A percentile compares a stretch with the other conserved stretches of the same genome.
Evolutionary conservation across 441 rosid species (phyloP).

Genomic region (Erodium chrysanthum): DNA sequence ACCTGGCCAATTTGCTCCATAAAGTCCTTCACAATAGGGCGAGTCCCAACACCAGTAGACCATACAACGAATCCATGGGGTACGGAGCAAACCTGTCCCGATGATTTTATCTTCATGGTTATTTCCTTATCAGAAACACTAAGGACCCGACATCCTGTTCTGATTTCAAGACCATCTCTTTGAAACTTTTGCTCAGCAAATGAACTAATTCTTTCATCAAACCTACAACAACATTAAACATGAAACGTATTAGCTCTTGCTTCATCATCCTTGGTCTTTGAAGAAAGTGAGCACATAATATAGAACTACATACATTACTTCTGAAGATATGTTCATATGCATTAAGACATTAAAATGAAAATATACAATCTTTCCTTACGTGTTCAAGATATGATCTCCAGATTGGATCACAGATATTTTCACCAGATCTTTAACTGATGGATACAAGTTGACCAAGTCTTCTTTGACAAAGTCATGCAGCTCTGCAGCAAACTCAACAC

Average conservation of each 20-base stretch:
- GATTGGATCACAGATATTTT: constrained; percentile 86
- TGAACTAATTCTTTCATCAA: constrained; percentile 87
- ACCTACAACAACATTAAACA: constrained; percentile 39
- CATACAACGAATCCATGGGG: constrained; percentile 96
- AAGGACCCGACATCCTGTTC: constrained; percentile 80
- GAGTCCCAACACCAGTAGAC: constrained; percentile 96
- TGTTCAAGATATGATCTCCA: constrained; percentile 76
- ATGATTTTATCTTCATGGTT: constrained; percentile 54
- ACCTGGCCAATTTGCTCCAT: constrained; percentile 98
- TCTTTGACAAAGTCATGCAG: constrained; percentile 81
- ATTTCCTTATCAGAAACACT: constrained; percentile 70
- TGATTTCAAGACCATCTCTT: constrained; percentile 84
- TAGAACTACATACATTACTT: too few relatives aligned
- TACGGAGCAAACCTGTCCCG: constrained; percentile 39
- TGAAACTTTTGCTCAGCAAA: constrained; percentile 86
- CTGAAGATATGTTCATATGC: neutral
- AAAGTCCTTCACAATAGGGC: constrained; percentile 69
- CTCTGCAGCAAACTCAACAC: constrained; percentile 97
- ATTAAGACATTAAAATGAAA: neutral
- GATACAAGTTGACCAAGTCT: constrained; percentile 73
- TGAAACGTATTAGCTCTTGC: neutral
- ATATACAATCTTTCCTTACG: constrained; percentile 35
- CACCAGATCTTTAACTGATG: constrained; percentile 44
- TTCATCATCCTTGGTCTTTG: neutral
- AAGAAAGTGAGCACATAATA: too few relatives aligned